Evolutionary conservation across 2,329 filamentous ascomycete species (phyloP).

Genomic region (Fusarium poae): DNA sequence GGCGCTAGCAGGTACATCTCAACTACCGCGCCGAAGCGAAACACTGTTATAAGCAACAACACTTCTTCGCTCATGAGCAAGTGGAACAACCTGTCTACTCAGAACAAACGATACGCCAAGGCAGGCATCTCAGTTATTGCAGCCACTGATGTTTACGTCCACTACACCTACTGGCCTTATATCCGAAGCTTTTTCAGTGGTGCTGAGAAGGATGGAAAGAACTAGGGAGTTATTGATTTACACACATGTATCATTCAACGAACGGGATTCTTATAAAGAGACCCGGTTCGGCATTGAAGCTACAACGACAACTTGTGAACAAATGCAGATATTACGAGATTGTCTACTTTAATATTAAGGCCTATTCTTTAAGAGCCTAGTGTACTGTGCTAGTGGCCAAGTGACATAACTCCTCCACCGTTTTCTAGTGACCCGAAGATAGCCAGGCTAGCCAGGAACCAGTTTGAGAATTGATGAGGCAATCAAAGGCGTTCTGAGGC

Average conservation of each 20-base stretch:
- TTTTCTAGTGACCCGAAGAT: not conserved
- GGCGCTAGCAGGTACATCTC: slow-evolving; percentile 43
- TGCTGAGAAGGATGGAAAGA: not conserved
- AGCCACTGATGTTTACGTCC: slow-evolving; percentile 45
- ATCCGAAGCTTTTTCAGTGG: slow-evolving; percentile 32
- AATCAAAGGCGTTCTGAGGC: not conserved
- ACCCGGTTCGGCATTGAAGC: no score
- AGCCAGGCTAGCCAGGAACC: not conserved
- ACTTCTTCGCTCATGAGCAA: slow-evolving; percentile 1
- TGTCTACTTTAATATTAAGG: not conserved
- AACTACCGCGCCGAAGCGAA: slow-evolving; percentile 34
- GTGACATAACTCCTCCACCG: not conserved
- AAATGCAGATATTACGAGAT: not conserved
- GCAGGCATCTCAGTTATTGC: slow-evolving; percentile 38
- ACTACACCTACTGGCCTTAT: slow-evolving; percentile 49
- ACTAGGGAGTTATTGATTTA: not conserved
- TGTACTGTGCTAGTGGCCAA: not conserved
- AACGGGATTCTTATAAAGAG: not conserved
- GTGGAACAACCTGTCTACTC: slow-evolving; percentile 50
- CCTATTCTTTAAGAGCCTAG: not conserved
- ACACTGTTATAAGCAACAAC: slow-evolving; percentile 12
- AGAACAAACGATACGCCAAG: slow-evolving; percentile 46
- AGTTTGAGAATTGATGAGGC: not conserved
- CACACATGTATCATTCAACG: not conserved
- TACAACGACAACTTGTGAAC: not conserved